These are phyloP conservation scores for Carex kokanica DNA, from an alignment of 176 grass and related monocot genomes.

Conservation along the genomic window DNA sequence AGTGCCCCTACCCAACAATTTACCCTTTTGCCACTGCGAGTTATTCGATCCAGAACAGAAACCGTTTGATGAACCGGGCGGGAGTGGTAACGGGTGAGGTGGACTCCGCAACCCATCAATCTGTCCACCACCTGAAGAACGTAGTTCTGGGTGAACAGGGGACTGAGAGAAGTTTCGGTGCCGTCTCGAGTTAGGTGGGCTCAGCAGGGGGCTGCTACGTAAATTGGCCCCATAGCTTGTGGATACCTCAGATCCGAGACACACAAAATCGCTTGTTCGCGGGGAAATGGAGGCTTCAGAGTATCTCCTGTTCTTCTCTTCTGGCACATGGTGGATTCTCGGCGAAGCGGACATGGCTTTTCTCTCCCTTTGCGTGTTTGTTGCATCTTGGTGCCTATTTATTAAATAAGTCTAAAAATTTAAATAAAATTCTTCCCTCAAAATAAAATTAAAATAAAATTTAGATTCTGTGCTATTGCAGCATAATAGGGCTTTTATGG, in stretches of 20 bases:
- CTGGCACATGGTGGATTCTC: conserved; percentile 20
- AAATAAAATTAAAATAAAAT: not conserved
- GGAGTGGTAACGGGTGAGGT: conserved; percentile 70
- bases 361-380: conserved; percentile 6
- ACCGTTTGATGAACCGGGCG: conserved; percentile 32
- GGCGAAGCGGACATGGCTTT: not conserved
- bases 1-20: conserved; percentile 80
- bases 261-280: not conserved
- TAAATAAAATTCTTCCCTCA: not conserved
- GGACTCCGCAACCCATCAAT: conserved; percentile 62
- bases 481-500: not conserved
- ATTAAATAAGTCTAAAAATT: not conserved
- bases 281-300: conserved; percentile 16
- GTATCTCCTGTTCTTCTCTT: conserved; percentile 23
- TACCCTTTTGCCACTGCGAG: conserved; percentile 75
- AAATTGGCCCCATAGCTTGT: conserved; percentile 11
- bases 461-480: not conserved
- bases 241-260: not conserved
- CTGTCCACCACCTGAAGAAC: not conserved
- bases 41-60: conserved; percentile 30
- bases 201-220: not conserved
- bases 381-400: not conserved
- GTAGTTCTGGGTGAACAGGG: not conserved
- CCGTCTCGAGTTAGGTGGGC: conserved; percentile 11
- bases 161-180: conserved; percentile 7